Percentiles rank a stretch among this genome's conserved stretches.
Evolutionary conservation across 306 rosid genomes (phyloP).

Genomic region (Hylodesmum podocarpum): DNA sequence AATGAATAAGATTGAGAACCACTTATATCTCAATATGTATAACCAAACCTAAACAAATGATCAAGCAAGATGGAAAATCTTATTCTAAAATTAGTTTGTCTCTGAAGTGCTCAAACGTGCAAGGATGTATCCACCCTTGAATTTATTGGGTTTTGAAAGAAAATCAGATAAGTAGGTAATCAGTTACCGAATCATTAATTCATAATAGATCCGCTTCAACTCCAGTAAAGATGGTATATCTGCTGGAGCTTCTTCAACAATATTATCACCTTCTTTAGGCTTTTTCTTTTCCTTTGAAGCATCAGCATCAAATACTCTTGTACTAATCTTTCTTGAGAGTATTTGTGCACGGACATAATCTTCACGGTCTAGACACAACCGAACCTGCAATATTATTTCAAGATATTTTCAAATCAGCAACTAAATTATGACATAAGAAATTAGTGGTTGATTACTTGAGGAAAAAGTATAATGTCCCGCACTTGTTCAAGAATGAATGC

Average conservation of each 20-base stretch:
- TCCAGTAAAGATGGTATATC: conserved; percentile 76
- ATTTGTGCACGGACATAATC: conserved; percentile 83
- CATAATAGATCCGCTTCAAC: conserved; percentile 72
- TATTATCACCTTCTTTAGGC: conserved; percentile 79
- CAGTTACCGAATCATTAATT: conserved; percentile 73
- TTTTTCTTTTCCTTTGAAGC: conserved; percentile 82
- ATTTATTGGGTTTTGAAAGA: background rate
- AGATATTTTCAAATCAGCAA: conserved; percentile 1
- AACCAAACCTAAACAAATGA: background rate
- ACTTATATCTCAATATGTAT: background rate
- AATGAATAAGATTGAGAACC: background rate
- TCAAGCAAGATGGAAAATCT: background rate
- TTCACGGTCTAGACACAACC: conserved; percentile 74
- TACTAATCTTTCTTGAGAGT: conserved; percentile 76
- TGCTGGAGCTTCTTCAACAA: conserved; percentile 81
- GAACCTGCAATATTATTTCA: conserved; percentile 47
- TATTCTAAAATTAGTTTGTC: background rate
- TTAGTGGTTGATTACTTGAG: background rate
- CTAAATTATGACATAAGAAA: background rate
- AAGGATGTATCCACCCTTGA: background rate
- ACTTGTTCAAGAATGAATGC: conserved; percentile 94
- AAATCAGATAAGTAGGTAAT: conserved; percentile 20
- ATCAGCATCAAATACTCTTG: conserved; percentile 71
- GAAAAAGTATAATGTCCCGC: conserved; percentile 14
- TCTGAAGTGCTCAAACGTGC: background rate